Evolutionary conservation across 148 eudicot species (phyloP).

Genomic region (Arbutus unedo): DNA sequence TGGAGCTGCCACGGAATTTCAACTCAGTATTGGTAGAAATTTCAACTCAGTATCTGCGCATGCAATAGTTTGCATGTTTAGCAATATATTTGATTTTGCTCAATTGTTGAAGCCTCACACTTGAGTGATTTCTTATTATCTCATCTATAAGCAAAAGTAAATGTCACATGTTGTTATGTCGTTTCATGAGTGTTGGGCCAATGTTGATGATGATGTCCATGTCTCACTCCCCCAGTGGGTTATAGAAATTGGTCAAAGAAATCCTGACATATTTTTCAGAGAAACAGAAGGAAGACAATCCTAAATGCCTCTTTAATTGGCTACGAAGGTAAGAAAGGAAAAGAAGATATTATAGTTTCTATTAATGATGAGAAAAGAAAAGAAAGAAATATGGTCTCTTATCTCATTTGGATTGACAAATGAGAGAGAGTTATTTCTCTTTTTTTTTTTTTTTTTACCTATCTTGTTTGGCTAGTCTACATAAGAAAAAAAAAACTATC

Average conservation of each 20-base stretch:
- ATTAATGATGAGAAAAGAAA: too few species aligned
- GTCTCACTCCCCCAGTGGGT: slow-evolving; percentile 88
- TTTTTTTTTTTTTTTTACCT: too few species aligned
- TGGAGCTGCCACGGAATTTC: too few species aligned
- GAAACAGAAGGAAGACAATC: slow-evolving; percentile 62
- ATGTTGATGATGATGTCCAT: slow-evolving; percentile 74
- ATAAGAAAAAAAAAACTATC: too few species aligned
- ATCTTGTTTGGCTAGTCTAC: too few species aligned
- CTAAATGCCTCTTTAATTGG: slow-evolving; percentile 63
- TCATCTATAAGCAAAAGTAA: neutral
- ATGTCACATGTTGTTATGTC: slow-evolving; percentile 73
- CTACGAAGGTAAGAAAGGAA: too few species aligned
- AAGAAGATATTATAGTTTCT: too few species aligned
- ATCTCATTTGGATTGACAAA: too few species aligned
- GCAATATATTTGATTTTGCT: neutral
- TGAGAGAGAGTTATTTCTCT: too few species aligned
- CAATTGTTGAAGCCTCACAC: neutral
- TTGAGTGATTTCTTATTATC: neutral
- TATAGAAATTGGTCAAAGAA: slow-evolving; percentile 61
- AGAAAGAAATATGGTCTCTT: too few species aligned
- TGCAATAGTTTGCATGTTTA: neutral
- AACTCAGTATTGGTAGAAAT: neutral
- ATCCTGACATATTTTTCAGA: slow-evolving; percentile 85
- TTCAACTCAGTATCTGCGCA: neutral
- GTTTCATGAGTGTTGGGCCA: slow-evolving; percentile 94